Conservation (phyloP, 2,329 filamentous ascomycete genomes). For the Fragosphaeria purpurea region DNA sequence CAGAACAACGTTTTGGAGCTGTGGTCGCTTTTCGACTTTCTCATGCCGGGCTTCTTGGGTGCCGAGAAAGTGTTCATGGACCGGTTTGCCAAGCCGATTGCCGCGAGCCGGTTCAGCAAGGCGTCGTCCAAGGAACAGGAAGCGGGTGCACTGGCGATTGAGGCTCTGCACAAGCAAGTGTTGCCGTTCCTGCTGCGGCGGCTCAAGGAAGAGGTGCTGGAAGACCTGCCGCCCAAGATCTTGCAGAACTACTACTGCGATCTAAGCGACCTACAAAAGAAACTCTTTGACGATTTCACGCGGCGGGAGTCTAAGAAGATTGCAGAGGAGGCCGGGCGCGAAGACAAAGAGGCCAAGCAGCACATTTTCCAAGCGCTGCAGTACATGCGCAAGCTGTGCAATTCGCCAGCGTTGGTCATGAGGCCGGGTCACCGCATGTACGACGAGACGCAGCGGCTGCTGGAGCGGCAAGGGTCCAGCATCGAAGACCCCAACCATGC, state of each 20-base stretch:
- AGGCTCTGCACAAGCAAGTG: constrained; percentile 97
- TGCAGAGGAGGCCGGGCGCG: constrained; percentile 68
- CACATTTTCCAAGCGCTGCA: constrained; percentile 99
- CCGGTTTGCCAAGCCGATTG: constrained; percentile 88
- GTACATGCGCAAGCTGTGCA: constrained; percentile 99
- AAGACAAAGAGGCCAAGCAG: constrained; percentile 89
- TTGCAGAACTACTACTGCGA: constrained; percentile 99
- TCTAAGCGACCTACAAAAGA: constrained; percentile 86
- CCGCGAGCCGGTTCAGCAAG: constrained; percentile 88
- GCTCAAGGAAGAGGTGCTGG: constrained; percentile 92
- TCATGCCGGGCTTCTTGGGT: constrained; percentile 97
- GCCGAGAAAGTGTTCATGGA: constrained; percentile 93
- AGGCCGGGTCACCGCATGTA: constrained; percentile 89
- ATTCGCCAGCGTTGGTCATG: constrained; percentile 91
- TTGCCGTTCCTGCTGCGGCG: constrained; percentile 91
- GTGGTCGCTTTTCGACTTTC: constrained; percentile 96
- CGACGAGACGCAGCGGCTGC: constrained; percentile 71
- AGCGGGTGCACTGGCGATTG: constrained; percentile 87
- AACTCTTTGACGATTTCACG: constrained; percentile 91
- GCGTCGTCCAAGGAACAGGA: constrained; percentile 98
- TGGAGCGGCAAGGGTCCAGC: constrained; percentile 68
- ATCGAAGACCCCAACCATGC: constrained; percentile 81
- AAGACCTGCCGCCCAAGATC: constrained; percentile 95
- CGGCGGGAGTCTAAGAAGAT: constrained; percentile 88
- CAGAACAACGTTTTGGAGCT: constrained; percentile 96